Percentiles rank a stretch among this genome's conserved stretches.
Evolutionary conservation across 305 asterid species (phyloP).

Genomic region (Fraxinus paxiana): DNA sequence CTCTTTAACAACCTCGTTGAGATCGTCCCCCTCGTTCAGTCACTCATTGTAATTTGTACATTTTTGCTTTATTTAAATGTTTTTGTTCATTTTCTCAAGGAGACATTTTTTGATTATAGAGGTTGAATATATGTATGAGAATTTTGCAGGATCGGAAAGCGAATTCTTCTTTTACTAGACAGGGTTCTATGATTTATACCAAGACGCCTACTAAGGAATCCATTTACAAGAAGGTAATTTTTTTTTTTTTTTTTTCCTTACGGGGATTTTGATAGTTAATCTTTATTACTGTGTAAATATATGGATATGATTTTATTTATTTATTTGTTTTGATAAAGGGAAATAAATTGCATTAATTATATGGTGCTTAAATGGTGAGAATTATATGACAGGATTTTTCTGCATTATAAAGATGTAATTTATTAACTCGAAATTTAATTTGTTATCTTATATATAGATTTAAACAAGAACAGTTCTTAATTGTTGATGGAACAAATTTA

Average conservation of each 20-base stretch:
- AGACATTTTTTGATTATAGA: not conserved
- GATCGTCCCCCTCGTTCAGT: slow-evolving; percentile 89
- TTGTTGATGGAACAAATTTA: not conserved
- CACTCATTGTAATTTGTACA: slow-evolving; percentile 61
- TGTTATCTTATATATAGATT: not conserved
- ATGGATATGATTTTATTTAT: not conserved
- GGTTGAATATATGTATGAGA: not conserved
- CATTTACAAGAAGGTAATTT: slow-evolving; percentile 58
- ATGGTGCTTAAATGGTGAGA: not conserved
- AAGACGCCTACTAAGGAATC: slow-evolving; percentile 83
- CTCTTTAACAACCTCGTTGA: slow-evolving; percentile 65
- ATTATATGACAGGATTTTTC: not conserved
- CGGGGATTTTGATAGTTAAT: not conserved
- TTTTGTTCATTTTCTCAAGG: not conserved
- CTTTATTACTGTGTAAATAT: not conserved
- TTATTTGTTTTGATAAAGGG: not conserved
- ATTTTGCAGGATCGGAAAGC: slow-evolving; percentile 62
- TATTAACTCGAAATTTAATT: not conserved
- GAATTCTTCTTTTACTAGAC: slow-evolving; percentile 63
- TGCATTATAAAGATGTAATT: not conserved
- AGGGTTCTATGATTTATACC: slow-evolving; percentile 83
- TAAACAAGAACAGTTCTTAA: not conserved
- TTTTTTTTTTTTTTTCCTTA: not conserved
- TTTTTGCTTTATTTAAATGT: slow-evolving; percentile 12
- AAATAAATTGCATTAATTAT: not conserved